These are phyloP conservation scores for Herpotrichia juniperi DNA, from an alignment of 2,329 filamentous ascomycete species.

Conservation along the genomic window DNA sequence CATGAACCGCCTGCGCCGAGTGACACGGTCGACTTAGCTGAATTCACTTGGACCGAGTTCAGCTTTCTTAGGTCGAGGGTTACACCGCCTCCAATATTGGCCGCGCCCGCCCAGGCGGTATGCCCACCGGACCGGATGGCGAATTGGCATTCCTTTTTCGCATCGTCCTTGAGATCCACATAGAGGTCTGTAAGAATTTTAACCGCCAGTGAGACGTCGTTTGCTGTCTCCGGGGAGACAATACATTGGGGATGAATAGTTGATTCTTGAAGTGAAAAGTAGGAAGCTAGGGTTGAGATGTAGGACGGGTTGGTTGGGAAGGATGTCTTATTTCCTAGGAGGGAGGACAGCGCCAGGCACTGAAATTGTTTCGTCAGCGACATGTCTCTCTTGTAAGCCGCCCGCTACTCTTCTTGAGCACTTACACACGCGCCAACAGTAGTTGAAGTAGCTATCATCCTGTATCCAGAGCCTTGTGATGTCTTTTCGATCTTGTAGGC, in stretches of 20 bases:
- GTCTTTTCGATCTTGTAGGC: too few relatives aligned
- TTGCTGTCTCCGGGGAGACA: neutral
- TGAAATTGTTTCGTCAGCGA: too few relatives aligned
- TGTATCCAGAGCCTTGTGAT: too few relatives aligned
- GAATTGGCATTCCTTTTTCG: conserved; percentile 8
- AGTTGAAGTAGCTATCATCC: too few relatives aligned
- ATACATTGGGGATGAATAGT: conserved; percentile 1
- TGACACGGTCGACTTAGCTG: neutral
- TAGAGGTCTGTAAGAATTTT: conserved; percentile 3
- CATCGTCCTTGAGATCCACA: neutral
- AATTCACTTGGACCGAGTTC: conserved; percentile 4
- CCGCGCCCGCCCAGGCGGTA: conserved; percentile 5
- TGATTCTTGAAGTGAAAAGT: neutral
- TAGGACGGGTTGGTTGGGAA: neutral
- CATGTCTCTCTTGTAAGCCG: too few relatives aligned
- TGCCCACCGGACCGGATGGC: conserved; percentile 19
- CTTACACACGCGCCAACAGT: too few relatives aligned
- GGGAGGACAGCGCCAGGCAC: conserved; percentile 3
- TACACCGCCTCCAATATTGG: conserved; percentile 25
- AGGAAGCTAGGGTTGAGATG: neutral
- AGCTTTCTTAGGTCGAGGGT: conserved; percentile 10
- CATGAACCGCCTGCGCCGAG: conserved; percentile 13
- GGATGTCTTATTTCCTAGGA: neutral
- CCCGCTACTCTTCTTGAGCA: too few relatives aligned
- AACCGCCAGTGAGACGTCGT: conserved; percentile 5